Percentiles rank a stretch among this genome's conserved stretches.
Conservation (phyloP, 2,329 filamentous ascomycete species). For the Ophiostoma tasmaniense region DNA sequence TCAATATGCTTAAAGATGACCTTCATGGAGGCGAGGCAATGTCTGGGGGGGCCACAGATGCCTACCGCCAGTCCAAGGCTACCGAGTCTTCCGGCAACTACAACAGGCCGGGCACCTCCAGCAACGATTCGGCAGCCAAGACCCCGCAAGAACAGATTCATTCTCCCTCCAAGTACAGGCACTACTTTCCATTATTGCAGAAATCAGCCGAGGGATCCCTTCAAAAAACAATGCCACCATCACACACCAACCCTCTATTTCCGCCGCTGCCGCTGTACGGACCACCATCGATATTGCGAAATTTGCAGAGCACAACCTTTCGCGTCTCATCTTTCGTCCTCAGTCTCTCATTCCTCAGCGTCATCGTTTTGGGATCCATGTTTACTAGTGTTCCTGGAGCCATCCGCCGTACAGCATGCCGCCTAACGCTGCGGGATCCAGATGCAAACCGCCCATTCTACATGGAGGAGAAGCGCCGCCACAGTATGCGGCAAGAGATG, state of each 20-base stretch:
- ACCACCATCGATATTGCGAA: conserved; percentile 57
- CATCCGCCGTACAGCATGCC: conserved; percentile 40
- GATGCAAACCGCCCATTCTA: conserved; percentile 58
- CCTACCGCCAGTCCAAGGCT: not conserved
- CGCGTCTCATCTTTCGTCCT: conserved; percentile 63
- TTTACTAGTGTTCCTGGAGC: conserved; percentile 55
- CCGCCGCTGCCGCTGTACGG: conserved; percentile 77
- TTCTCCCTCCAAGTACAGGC: conserved; percentile 27
- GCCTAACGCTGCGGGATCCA: conserved; percentile 51
- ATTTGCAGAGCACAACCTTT: conserved; percentile 58
- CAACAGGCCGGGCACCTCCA: not conserved
- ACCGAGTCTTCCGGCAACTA: not conserved
- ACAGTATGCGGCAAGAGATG: conserved; percentile 46
- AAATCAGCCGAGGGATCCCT: conserved; percentile 37
- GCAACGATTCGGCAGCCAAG: not conserved
- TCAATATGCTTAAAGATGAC: conserved; percentile 55
- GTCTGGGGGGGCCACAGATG: not conserved
- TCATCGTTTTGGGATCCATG: conserved; percentile 66
- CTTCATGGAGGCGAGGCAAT: conserved; percentile 25
- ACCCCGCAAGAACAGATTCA: not conserved
- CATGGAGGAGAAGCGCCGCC: conserved; percentile 59
- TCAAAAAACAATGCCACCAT: conserved; percentile 47
- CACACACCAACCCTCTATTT: conserved; percentile 71
- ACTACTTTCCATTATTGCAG: not conserved
- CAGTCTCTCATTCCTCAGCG: conserved; percentile 65